Base-by-base conservation (phyloP, 352 stramenopile genomes). In the Sclerospora graminicola region DNA sequence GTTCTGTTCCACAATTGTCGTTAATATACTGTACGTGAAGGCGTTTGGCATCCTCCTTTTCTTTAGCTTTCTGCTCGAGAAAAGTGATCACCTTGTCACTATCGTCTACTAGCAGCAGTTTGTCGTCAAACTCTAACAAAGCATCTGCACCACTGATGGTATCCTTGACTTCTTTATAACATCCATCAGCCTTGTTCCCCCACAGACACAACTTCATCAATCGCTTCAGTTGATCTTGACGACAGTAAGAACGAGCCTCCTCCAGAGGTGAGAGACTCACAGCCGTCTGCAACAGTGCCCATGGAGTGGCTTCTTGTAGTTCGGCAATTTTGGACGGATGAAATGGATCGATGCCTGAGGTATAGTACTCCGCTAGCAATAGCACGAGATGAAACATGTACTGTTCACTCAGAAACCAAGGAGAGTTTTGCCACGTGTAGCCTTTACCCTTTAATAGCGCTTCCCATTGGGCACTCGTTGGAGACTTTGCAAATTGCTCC, bases 301-400 rank as follows among this genome's bases (percentile, higher is more conserved):
- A 89, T 6, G 76, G 66, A 41, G 73, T 69, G 13, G 34, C 32
- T 2, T 78, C 74, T 9, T 59, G 31, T 11, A 89, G 47, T 34
- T 89, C 73, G 1, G 54, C 51, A 23, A 73, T 54, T 36, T 89
- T 89, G 2, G 57, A 60, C 36, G 67, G 61, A 36, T 81, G 67
- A 57, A 84, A 89, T 11, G 76, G 76, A 32, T 89, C 76, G 8
- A 83, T 48, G 8, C 60, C 55, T 14, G 68, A 67, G 9, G 67
- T 66, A 47, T 79, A 84, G 44, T 76, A 86, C 45, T 76, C 70
- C 6, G 70, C 51, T 36, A 89, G 44, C 18, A 85, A 36, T 18
- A 85, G 48, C 14, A 89, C 54, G 20, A 80, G 54, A 48, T 84
- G 72, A 50, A 84, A 85, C 52, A 85, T 65, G 60, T 88, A 88